Base-by-base conservation (phyloP, 106 monocot genomes). In the Dendrobium huoshanense region DNA sequence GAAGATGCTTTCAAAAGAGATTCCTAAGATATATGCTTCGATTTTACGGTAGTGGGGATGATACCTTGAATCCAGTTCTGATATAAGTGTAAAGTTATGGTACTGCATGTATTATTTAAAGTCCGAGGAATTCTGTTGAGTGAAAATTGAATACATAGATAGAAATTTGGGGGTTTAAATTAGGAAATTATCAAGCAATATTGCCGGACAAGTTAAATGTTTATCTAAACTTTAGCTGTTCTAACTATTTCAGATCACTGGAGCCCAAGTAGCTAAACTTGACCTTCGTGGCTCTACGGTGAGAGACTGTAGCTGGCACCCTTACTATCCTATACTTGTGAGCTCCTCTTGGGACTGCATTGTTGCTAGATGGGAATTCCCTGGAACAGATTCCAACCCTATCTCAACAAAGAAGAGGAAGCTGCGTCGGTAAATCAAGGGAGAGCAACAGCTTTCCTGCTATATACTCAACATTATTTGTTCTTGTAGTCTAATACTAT, bases 241-340 rank as follows among this genome's bases (percentile, higher is more conserved):
- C 10, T 40, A 70, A 41, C 74, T n/a, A 18, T 47, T 80, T 82
- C 85, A 92, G 92, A 85, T 87, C 41, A 87, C 83, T 17, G 92
- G 92, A 44, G 80, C 41, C 24, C 73, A 68, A 75, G 91, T 84
- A 45, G 81, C 87, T 27, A 89, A 73, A 42, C 89, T 92, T 13
- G 49, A 29, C 15, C 78, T 77, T 77, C 84, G 89, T 41, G 58
- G 22, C 5, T 79, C 83, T 0, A 82, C 80, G 7, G 85, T 92
- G 5, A 87, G 92, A 75, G 92, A 92, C 78, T 92, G 92, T 37
- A 87, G 85, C 55, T 92, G 92, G 92, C 92, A 92, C 49, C 89
- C 92, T 0, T 80, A 84, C 80, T 80, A 80, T 74, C 92, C 89
- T 4, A 82, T 75, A 45, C 89, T 92, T 25, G 84, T 89, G 6